Evolutionary conservation across 768 basidiomycete species (phyloP).

Genomic region (Termitomyces sp.): DNA sequence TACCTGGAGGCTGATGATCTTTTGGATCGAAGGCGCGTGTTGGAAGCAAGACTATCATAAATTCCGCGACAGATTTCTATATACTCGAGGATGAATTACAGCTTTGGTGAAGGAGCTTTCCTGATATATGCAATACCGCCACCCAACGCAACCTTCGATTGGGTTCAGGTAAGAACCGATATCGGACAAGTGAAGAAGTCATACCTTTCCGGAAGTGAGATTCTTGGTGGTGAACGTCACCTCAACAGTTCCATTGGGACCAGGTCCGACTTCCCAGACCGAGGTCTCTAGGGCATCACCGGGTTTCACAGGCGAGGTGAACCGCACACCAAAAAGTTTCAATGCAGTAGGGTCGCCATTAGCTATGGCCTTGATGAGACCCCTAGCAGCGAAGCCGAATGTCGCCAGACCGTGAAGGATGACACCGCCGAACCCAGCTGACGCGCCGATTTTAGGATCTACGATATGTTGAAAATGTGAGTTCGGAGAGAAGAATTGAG

Average conservation of each 20-base stretch:
- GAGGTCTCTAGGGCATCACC: conserved; percentile 76
- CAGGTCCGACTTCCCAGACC: conserved; percentile 72
- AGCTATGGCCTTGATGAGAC: conserved; percentile 58
- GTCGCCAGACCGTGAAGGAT: conserved; percentile 83
- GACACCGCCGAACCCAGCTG: conserved; percentile 74
- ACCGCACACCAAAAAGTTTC: conserved; percentile 64
- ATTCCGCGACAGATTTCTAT: not conserved
- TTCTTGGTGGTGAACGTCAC: conserved; percentile 61
- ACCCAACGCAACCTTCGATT: conserved; percentile 43
- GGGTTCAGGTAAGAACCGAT: not conserved
- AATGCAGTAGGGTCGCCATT: conserved; percentile 56
- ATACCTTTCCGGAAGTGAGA: conserved; percentile 51
- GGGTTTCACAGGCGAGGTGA: conserved; percentile 80
- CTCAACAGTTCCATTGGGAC: conserved; percentile 53
- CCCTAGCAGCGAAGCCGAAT: conserved; percentile 79
- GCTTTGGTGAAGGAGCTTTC: conserved; percentile 29
- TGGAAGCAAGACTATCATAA: conserved; percentile 24
- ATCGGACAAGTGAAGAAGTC: not conserved
- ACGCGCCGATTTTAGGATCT: conserved; percentile 73
- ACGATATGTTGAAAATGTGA: not conserved
- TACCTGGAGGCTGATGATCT: conserved; percentile 67
- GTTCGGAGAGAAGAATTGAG: not conserved
- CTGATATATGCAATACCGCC: conserved; percentile 60
- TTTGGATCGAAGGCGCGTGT: conserved; percentile 52
- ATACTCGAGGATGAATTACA: conserved; percentile 11